A percentile compares a stretch with the other conserved stretches of the same genome.
Evolutionary conservation across 2,329 filamentous ascomycete genomes (phyloP).

Genomic region (Colletotrichum sidae): DNA sequence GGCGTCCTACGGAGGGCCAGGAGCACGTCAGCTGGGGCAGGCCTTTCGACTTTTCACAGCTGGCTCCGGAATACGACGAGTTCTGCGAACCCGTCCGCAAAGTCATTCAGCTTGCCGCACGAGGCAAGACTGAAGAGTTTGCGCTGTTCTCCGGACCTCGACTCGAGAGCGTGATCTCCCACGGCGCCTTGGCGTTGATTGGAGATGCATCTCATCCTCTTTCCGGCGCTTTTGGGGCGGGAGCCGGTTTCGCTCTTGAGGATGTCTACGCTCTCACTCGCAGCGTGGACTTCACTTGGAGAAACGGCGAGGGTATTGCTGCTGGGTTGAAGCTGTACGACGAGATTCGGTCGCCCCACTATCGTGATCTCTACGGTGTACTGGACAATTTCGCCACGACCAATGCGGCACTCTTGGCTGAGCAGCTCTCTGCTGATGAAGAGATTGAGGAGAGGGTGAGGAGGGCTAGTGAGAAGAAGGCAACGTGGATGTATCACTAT

Average conservation of each 20-base stretch:
- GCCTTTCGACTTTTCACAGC: conserved; percentile 37
- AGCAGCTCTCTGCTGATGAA: conserved; percentile 38
- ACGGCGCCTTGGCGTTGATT: conserved; percentile 55
- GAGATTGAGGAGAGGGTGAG: conserved; percentile 42
- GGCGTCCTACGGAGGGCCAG: conserved; percentile 40
- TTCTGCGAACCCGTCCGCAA: conserved; percentile 47
- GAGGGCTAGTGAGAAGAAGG: conserved; percentile 39
- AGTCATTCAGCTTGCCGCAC: conserved; percentile 43
- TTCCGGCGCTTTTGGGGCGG: conserved; percentile 56
- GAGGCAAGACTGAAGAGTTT: conserved; percentile 45
- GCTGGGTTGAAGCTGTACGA: conserved; percentile 43
- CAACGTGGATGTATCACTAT: conserved; percentile 45
- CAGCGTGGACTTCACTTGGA: conserved; percentile 42
- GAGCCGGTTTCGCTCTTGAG: conserved; percentile 52
- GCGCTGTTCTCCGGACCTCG: conserved; percentile 45
- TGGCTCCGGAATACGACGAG: conserved; percentile 42
- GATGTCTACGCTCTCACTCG: conserved; percentile 43
- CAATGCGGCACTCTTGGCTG: conserved; percentile 35
- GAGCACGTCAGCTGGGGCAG: conserved; percentile 47
- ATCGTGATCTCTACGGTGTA: conserved; percentile 42
- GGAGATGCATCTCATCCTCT: conserved; percentile 68
- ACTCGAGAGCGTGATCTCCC: conserved; percentile 42
- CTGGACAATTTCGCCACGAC: conserved; percentile 41
- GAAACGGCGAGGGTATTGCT: conserved; percentile 31
- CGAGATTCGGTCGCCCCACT: conserved; percentile 44